Percentiles rank a stretch among this genome's conserved stretches.
Evolutionary conservation across 495 filamentous ascomycete species (phyloP).

Genomic region (Cladorrhinum samala): DNA sequence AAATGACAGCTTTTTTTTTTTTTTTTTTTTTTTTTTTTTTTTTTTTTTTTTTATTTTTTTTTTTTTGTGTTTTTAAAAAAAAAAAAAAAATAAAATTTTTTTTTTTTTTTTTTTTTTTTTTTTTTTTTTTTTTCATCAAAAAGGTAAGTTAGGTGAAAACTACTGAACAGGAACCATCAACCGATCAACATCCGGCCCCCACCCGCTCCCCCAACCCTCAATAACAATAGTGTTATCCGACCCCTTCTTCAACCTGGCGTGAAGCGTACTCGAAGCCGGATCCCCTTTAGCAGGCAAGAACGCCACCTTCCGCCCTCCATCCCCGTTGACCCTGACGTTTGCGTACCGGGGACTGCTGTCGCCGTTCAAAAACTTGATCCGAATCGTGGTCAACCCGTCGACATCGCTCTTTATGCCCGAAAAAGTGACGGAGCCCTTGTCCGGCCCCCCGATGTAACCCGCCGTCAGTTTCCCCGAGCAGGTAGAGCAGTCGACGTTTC

Average conservation of each 20-base stretch:
- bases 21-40: too few relatives aligned
- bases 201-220: slow-evolving; percentile 39
- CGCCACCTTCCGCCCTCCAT: slow-evolving; percentile 39
- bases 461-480: slow-evolving; percentile 44
- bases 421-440: slow-evolving; percentile 44
- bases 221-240: slow-evolving; percentile 42
- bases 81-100: too few relatives aligned
- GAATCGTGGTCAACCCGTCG: slow-evolving; percentile 45
- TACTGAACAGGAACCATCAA: slow-evolving; percentile 46
- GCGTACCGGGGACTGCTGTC: slow-evolving; percentile 47
- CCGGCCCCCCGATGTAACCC: slow-evolving; percentile 49
- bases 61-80: too few relatives aligned
- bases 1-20: too few relatives aligned
- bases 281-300: slow-evolving; percentile 38
- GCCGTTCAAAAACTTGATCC: slow-evolving; percentile 48
- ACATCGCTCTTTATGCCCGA: slow-evolving; percentile 37
- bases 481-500: slow-evolving; percentile 35
- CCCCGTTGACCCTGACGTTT: slow-evolving; percentile 52
- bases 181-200: slow-evolving; percentile 52
- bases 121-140: too few relatives aligned
- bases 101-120: too few relatives aligned
- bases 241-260: slow-evolving; percentile 38
- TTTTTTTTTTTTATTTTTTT: too few relatives aligned
- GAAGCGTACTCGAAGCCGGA: slow-evolving; percentile 34
- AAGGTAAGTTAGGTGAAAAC: too few relatives aligned